These are phyloP conservation scores for Corchorus olitorius DNA, from an alignment of 345 rosid species.

Conservation along the genomic window DNA sequence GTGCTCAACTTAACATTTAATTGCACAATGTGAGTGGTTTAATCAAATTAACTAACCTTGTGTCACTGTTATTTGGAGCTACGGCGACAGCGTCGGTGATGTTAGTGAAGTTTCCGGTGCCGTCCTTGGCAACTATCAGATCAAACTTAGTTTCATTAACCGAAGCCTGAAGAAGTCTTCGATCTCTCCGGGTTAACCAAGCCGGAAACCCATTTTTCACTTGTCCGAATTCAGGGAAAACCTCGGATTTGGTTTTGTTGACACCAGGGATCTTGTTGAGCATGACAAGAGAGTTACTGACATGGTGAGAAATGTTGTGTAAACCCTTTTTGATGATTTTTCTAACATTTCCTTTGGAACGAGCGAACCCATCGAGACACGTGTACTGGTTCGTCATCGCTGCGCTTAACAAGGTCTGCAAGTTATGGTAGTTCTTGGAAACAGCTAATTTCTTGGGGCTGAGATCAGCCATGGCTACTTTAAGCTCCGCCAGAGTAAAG, in stretches of 20 bases:
- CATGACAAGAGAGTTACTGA: constrained; percentile 65
- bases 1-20: background rate
- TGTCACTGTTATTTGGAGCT: constrained; percentile 66
- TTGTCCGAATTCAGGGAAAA: constrained; percentile 39
- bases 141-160: constrained; percentile 38
- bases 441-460: constrained; percentile 23
- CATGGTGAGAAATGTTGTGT: constrained; percentile 58
- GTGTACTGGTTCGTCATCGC: constrained; percentile 93
- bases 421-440: constrained; percentile 41
- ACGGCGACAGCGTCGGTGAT: constrained; percentile 64
- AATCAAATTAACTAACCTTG: constrained; percentile 43
- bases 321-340: constrained; percentile 44
- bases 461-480: constrained; percentile 48
- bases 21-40: background rate
- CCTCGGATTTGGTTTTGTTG: constrained; percentile 32
- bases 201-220: constrained; percentile 57
- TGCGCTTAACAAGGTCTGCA: constrained; percentile 65
- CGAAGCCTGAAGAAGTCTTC: constrained; percentile 46
- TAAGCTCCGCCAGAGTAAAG: constrained; percentile 50
- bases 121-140: constrained; percentile 70
- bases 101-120: constrained; percentile 66
- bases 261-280: constrained; percentile 59
- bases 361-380: constrained; percentile 80
- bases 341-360: constrained; percentile 39
- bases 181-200: constrained; percentile 54